Percentiles rank a stretch among this genome's conserved stretches.
Conservation (phyloP, 441 rosid genomes). For the Populus hybrid region DNA sequence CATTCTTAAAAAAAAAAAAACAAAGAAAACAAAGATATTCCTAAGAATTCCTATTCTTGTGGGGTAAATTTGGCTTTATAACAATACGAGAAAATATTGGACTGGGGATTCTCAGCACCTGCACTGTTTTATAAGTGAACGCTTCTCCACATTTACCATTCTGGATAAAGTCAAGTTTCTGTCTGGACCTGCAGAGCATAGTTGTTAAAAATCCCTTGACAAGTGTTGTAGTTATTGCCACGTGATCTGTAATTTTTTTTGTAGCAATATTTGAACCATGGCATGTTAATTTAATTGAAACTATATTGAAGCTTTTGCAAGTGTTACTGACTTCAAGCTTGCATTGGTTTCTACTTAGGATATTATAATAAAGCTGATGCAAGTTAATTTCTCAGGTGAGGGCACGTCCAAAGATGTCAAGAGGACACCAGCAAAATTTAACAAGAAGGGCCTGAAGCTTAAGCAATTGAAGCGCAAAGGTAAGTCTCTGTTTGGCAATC, state of each 20-base stretch:
- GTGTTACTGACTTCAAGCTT: neutral
- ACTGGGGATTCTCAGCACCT: too few relatives aligned
- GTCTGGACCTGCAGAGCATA: too few relatives aligned
- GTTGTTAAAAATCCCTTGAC: too few relatives aligned
- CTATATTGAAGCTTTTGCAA: neutral
- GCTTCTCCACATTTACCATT: too few relatives aligned
- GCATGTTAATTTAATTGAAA: neutral
- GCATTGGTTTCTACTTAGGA: neutral
- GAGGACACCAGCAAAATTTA: conserved; percentile 38
- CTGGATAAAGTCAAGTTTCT: too few relatives aligned
- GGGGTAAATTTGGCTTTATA: too few relatives aligned
- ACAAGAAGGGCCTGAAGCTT: conserved; percentile 63
- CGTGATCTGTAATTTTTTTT: too few relatives aligned
- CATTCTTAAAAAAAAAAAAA: neutral
- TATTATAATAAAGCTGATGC: conserved; percentile 13
- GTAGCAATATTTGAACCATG: neutral
- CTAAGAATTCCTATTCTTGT: too few relatives aligned
- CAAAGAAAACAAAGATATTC: neutral
- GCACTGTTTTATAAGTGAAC: neutral
- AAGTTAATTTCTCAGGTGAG: conserved; percentile 14
- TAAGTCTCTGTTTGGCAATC: conserved; percentile 7
- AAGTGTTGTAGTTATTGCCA: neutral
- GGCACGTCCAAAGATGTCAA: conserved; percentile 34
- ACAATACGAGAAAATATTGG: too few relatives aligned
- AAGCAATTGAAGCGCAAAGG: conserved; percentile 49